Base-by-base conservation (phyloP, 495 filamentous ascomycete species). In the Hyaloscypha finlandica region DNA sequence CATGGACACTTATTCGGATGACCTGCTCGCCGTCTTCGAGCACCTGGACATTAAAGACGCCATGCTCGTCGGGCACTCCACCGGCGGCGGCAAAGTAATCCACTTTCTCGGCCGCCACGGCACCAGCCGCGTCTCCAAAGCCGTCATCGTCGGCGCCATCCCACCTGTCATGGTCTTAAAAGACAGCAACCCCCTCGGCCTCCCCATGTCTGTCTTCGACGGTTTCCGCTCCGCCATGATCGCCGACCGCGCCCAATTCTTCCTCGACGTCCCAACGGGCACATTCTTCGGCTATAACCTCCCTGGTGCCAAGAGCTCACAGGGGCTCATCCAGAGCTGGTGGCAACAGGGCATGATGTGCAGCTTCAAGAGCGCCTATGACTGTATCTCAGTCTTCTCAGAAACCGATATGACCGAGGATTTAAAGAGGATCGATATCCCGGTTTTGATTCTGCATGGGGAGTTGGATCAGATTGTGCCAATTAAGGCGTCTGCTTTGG, bases 231-330 rank as follows among this genome's bases (percentile, higher is more conserved):
- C 70, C 4, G 71, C 74, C 5, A 80, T 80, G 74, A 56, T 6
- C 3, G 70, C 74, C 37, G 75, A 80, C 52, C 75, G 78, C 22
- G 73, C 79, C 1, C 74, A 78, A 32, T 78, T 80, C 71, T 79
- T 80, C 63, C 42, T 77, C 32, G 77, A 79, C 63, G 72, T 81
- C 37, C 77, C 78, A 6, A 77, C 68, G 9, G 77, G 78, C 14
- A 78, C 79, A n/a, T 81, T 81, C 70, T 81, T 81, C 59, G 74
- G 73, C 8, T 81, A 78, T 60, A 81, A 81, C 59, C 74, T 74
- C n/a, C 67, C 75, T 35, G 73, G 73, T 29, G 74, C 68, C 8
- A 68, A 73, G 67, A 70, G 68, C 48, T 77, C 73, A 51, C 73
- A 78, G 61, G 78, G 77, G 0, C 72, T 77, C 30, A 77, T 81